These are phyloP conservation scores for Bacterosira constricta DNA, from an alignment of 108 stramenopile species.

Conservation along the genomic window DNA sequence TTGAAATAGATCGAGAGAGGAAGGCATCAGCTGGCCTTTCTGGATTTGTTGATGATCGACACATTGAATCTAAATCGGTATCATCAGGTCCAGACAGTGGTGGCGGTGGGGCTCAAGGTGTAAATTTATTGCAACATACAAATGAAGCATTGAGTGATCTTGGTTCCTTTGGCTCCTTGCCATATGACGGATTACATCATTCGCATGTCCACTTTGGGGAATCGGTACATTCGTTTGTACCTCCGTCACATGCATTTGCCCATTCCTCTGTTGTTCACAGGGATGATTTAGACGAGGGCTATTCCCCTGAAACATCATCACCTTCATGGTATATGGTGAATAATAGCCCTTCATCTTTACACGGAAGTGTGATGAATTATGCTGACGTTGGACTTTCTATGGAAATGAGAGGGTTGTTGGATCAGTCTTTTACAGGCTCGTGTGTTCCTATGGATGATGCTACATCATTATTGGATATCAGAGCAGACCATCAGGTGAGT, in stretches of 20 bases:
- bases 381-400: conserved; percentile 55
- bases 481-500: conserved; percentile 35
- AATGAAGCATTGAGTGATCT: conserved; percentile 16
- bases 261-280: conserved; percentile 24
- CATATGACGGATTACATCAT: conserved; percentile 23
- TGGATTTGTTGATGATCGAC: conserved; percentile 34
- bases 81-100: conserved; percentile 47
- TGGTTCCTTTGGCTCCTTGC: conserved; percentile 23
- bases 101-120: conserved; percentile 22
- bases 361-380: conserved; percentile 53
- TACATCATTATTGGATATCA: conserved; percentile 25
- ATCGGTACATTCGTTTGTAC: conserved; percentile 40
- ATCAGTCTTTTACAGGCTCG: conserved; percentile 50
- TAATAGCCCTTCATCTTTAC: conserved; percentile 1
- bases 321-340: background rate
- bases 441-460: conserved; percentile 41
- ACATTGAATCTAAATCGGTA: conserved; percentile 21
- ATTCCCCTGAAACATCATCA: background rate
- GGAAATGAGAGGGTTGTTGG: conserved; percentile 49
- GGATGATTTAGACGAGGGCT: background rate
- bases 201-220: conserved; percentile 33
- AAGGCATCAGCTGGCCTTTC: conserved; percentile 5
- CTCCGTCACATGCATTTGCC: conserved; percentile 41
- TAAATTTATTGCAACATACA: conserved; percentile 3
- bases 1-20: conserved; percentile 56